Base-by-base conservation (phyloP, 2,329 filamentous ascomycete genomes). In the Talaromyces sp. region DNA sequence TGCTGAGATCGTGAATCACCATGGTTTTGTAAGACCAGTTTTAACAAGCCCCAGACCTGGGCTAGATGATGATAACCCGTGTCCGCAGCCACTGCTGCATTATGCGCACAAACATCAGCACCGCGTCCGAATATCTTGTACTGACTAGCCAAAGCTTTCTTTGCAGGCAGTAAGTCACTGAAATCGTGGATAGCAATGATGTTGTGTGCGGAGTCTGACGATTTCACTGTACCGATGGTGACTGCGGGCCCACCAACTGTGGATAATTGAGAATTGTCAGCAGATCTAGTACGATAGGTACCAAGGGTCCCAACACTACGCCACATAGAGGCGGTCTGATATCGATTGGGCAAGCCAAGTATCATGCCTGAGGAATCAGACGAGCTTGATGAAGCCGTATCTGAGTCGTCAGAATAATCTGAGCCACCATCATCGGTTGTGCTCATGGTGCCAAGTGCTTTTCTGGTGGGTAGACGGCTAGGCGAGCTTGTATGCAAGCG, bases 41-140 rank as follows among this genome's bases (percentile, higher is more conserved):
- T 89, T 63, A 92, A 83, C 68, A 97, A 89, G 58, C 86, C 87
- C 95, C 95, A 99, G 7, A 96, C 86, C 70, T 92, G 87, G 31
- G 90, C 89, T 35, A 96, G 78, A 68, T 97, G 91, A 14, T 82
- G 76, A 68, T 87, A 85, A 4, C 89, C 91, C 69, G 90, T 84
- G 67, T 87, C 88, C 69, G 87, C 84, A 9, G 94, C 93, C 54
- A 96, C 87, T 1, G 80, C 79, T 9, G 93, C 91, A 75, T 99
- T 99, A 71, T 96, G 90, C 52, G 86, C 83, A 76, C 94, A 98
- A 3, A 97, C 87, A 43, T 90, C 85, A n/a, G 88, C 85, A 0
- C 90, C 90, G 67, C 93, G 88, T 3, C 93, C 93, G 74, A 95
- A 93, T 14, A 97, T 90, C 27, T 85, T 85, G 76, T 98, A 99